These are phyloP conservation scores for Barnettozyma wickerhamii DNA, from an alignment of 805 yeast species.

Conservation along the genomic window DNA sequence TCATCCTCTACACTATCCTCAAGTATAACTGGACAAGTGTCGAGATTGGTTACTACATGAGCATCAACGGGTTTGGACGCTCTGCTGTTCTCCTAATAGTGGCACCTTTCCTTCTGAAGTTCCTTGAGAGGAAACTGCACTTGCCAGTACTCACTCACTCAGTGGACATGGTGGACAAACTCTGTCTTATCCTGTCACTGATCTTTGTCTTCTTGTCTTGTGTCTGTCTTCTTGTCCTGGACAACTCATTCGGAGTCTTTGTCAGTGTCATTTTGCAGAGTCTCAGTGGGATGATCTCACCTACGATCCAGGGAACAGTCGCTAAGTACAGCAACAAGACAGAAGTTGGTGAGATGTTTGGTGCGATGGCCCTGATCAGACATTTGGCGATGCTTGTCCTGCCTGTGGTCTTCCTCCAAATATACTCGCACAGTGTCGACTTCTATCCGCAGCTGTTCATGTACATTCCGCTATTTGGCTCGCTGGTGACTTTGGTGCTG, in stretches of 20 bases:
- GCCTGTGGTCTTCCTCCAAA: conserved; percentile 16
- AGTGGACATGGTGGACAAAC: conserved; percentile 6
- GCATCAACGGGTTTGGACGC: conserved; percentile 22
- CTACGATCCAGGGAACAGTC: conserved; percentile 18
- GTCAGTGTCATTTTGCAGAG: conserved; percentile 16
- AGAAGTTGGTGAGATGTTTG: conserved; percentile 22
- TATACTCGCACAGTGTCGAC: conserved; percentile 15
- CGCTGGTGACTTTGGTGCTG: conserved; percentile 1
- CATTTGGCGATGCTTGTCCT: conserved; percentile 17
- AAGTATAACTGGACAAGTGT: conserved; percentile 22
- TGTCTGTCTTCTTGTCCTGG: not conserved
- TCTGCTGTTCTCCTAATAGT: conserved; percentile 15
- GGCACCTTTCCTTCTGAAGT: too few relatives aligned
- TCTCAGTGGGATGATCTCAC: conserved; percentile 18
- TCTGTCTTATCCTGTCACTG: conserved; percentile 2
- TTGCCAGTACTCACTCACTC: not conserved
- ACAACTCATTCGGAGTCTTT: conserved; percentile 9
- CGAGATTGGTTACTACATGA: conserved; percentile 24
- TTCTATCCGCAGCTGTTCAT: conserved; percentile 9
- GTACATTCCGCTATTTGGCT: conserved; percentile 7
- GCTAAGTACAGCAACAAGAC: conserved; percentile 16
- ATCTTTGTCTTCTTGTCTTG: conserved; percentile 7
- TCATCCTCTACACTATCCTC: conserved; percentile 17
- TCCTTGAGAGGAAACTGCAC: too few relatives aligned
- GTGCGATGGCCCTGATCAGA: conserved; percentile 19